These are phyloP conservation scores for Hemisphaericaspora subhashii DNA, from an alignment of 1,139 yeast genomes.

Conservation along the genomic window DNA sequence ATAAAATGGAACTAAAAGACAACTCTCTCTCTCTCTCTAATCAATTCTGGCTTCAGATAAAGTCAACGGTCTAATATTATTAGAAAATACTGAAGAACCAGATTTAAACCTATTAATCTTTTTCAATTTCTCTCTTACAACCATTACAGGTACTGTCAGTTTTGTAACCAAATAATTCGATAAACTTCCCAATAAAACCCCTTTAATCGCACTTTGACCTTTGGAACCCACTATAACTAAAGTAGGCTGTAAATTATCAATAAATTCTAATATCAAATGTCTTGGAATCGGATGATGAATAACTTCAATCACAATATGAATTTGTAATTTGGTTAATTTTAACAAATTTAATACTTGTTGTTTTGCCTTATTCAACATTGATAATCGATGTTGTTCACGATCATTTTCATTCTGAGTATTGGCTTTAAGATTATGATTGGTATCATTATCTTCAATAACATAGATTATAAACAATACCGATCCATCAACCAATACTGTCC, in stretches of 20 bases:
- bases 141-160: slow-evolving; percentile 86
- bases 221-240: slow-evolving; percentile 81
- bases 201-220: slow-evolving; percentile 74
- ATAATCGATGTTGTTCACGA: slow-evolving; percentile 51
- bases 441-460: slow-evolving; percentile 69
- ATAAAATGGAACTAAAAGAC: not conserved
- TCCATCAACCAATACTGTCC: slow-evolving; percentile 82
- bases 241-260: slow-evolving; percentile 80
- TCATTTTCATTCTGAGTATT: slow-evolving; percentile 41
- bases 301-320: slow-evolving; percentile 73
- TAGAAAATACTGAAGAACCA: slow-evolving; percentile 47
- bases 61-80: slow-evolving; percentile 50
- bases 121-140: slow-evolving; percentile 79
- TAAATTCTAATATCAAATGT: slow-evolving; percentile 78
- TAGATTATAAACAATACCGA: slow-evolving; percentile 79
- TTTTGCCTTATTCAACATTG: slow-evolving; percentile 63
- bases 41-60: slow-evolving; percentile 52
- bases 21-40: slow-evolving; percentile 15
- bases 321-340: slow-evolving; percentile 70
- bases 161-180: slow-evolving; percentile 76
- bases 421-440: slow-evolving; percentile 45
- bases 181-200: slow-evolving; percentile 73
- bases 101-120: slow-evolving; percentile 63
- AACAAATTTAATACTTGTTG: slow-evolving; percentile 58
- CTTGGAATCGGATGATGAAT: slow-evolving; percentile 86